Percentiles rank a stretch among this genome's conserved stretches.
Evolutionary conservation across 1,284 basidiomycete genomes (phyloP).

Genomic region (Peniophora sp.): DNA sequence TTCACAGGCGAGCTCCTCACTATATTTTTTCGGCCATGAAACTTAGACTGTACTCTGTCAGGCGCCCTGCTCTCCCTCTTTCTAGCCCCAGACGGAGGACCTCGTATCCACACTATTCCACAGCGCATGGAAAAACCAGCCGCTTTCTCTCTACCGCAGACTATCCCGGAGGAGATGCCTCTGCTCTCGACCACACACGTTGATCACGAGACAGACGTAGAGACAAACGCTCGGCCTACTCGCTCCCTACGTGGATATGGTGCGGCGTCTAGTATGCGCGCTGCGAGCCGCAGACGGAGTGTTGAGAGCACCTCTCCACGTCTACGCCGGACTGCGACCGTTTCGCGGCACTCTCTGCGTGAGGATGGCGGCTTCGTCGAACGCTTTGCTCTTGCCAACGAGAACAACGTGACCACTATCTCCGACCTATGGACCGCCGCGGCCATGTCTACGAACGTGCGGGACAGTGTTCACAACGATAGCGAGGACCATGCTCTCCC

Average conservation of each 20-base stretch:
- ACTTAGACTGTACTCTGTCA: conserved; percentile 12
- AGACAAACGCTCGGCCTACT: background rate
- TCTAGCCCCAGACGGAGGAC: conserved; percentile 84
- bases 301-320: conserved; percentile 28
- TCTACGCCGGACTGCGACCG: conserved; percentile 28
- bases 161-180: background rate
- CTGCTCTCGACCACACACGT: background rate
- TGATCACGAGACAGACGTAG: background rate
- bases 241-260: background rate
- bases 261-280: conserved; percentile 2
- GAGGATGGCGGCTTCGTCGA: conserved; percentile 68
- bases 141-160: background rate
- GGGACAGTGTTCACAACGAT: background rate
- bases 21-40: background rate
- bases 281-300: conserved; percentile 31
- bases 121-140: conserved; percentile 61
- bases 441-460: conserved; percentile 68
- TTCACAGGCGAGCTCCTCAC: conserved; percentile 46
- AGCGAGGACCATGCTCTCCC: no score
- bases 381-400: conserved; percentile 80
- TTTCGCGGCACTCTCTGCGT: conserved; percentile 24
- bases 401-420: conserved; percentile 80
- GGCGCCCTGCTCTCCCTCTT: conserved; percentile 84
- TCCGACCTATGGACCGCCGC: conserved; percentile 89
- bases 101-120: conserved; percentile 73